A percentile compares a stretch with the other conserved stretches of the same genome.
phyloP scores from a whole-genome alignment of 176 grass and related monocot genomes.

The Ensete glaucum region DNA sequence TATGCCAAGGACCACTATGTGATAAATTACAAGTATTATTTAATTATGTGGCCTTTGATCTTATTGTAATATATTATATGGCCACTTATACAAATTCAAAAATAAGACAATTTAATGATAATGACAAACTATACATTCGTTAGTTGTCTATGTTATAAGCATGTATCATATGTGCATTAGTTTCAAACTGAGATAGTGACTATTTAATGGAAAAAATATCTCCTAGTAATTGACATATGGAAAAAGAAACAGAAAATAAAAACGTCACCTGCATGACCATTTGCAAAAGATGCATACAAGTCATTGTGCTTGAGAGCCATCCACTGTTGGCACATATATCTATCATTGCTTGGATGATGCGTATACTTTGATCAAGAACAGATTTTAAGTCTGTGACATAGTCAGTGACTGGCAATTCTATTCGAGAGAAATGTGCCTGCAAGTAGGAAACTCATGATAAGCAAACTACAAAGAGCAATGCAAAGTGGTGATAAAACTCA shows the following conservation, averaged over 20 bases:
- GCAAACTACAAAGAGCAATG: not conserved
- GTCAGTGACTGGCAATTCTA: slow-evolving; percentile 81
- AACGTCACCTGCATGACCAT: slow-evolving; percentile 87
- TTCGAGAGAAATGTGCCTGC: slow-evolving; percentile 85
- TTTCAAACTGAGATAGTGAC: too few relatives aligned
- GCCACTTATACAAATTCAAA: not conserved
- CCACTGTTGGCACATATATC: slow-evolving; percentile 96
- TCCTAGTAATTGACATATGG: not conserved
- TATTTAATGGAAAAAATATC: not conserved
- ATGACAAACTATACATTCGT: not conserved
- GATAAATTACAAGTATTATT: too few relatives aligned
- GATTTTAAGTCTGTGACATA: slow-evolving; percentile 96
- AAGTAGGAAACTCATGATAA: slow-evolving; percentile 28
- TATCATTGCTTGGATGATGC: slow-evolving; percentile 97
- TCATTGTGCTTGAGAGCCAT: slow-evolving; percentile 79
- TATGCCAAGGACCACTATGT: too few relatives aligned
- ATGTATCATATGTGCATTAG: too few relatives aligned
- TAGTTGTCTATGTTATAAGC: too few relatives aligned
- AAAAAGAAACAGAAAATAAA: slow-evolving; percentile 17
- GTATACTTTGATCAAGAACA: slow-evolving; percentile 97
- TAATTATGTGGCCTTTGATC: too few relatives aligned
- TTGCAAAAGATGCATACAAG: slow-evolving; percentile 92
- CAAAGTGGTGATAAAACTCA: not conserved
- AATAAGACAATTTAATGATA: not conserved
- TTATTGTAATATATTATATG: too few relatives aligned